Conservation (phyloP, 495 filamentous ascomycete genomes). For the Xylaria sp. region DNA sequence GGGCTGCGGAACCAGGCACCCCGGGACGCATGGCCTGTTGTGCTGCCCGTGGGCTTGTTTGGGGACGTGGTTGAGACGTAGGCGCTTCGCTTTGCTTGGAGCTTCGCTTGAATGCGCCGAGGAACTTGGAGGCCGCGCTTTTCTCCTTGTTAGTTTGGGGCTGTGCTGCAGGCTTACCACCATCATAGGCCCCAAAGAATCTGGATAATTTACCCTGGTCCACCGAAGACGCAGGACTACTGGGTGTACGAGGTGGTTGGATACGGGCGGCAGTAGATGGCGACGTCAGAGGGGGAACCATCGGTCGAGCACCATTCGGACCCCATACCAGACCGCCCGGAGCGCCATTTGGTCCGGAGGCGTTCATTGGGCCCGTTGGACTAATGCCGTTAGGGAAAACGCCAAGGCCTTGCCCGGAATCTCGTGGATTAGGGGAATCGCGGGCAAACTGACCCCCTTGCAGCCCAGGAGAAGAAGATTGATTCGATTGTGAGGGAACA, state of each 20-base stretch:
- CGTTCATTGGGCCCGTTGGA: neutral
- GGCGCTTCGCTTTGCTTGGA: slow-evolving; percentile 33
- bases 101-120: slow-evolving; percentile 37
- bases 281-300: slow-evolving; percentile 10
- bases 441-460: slow-evolving; percentile 18
- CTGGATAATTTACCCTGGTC: slow-evolving; percentile 34
- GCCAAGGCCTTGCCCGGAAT: slow-evolving; percentile 13
- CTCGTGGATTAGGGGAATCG: slow-evolving; percentile 11
- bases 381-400: slow-evolving; percentile 17
- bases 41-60: slow-evolving; percentile 35
- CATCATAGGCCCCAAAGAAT: slow-evolving; percentile 37
- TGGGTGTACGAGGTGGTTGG: slow-evolving; percentile 23
- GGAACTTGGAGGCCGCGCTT: slow-evolving; percentile 37
- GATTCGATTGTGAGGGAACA: slow-evolving; percentile 30
- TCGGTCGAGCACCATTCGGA: slow-evolving; percentile 11
- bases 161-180: slow-evolving; percentile 21
- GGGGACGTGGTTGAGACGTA: slow-evolving; percentile 25
- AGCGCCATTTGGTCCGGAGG: neutral
- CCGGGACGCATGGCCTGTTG: slow-evolving; percentile 32
- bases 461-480: slow-evolving; percentile 20
- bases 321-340: slow-evolving; percentile 12
- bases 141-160: slow-evolving; percentile 36
- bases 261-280: slow-evolving; percentile 11
- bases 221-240: slow-evolving; percentile 29
- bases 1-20: neutral